Conservation (phyloP, 2,329 filamentous ascomycete genomes). For the Colletotrichum abscissum region DNA sequence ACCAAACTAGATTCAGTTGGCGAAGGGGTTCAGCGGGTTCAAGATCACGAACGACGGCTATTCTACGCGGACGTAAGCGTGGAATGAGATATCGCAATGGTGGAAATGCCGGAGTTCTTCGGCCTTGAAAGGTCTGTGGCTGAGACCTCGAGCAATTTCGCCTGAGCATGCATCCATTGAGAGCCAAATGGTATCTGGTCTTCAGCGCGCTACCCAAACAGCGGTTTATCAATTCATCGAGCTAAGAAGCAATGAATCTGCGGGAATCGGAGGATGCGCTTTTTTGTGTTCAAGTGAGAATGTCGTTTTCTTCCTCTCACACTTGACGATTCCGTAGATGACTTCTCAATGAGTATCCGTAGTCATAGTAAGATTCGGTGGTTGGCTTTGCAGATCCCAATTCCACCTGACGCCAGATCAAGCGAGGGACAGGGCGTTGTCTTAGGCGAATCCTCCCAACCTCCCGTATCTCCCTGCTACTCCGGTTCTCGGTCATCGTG, state of each 20-base stretch:
- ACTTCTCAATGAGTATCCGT: too few species aligned
- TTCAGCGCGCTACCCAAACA: too few species aligned
- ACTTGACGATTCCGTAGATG: too few species aligned
- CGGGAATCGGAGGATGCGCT: fast-evolving
- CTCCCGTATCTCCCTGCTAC: not conserved
- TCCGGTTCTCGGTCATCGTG: not conserved
- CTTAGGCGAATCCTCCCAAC: too few species aligned
- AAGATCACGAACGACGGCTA: not conserved
- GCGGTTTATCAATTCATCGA: too few species aligned
- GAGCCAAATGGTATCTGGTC: too few species aligned
- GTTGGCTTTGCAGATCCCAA: not conserved
- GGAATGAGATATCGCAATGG: not conserved
- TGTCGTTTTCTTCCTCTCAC: too few species aligned
- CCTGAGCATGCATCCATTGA: too few species aligned
- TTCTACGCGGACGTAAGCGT: not conserved
- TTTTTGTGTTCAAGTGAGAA: too few species aligned
- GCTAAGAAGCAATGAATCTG: too few species aligned
- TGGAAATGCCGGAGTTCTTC: not conserved
- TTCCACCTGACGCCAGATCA: not conserved
- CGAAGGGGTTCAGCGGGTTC: not conserved
- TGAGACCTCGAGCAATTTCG: too few species aligned
- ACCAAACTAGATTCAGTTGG: not conserved
- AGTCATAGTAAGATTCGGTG: not conserved
- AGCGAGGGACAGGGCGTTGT: too few species aligned
- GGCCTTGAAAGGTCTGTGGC: not conserved